Evolutionary conservation across 495 filamentous ascomycete genomes (phyloP), one percentile per base, ranked within the genome.

Genomic region (Trichoderma asperelloides): DNA sequence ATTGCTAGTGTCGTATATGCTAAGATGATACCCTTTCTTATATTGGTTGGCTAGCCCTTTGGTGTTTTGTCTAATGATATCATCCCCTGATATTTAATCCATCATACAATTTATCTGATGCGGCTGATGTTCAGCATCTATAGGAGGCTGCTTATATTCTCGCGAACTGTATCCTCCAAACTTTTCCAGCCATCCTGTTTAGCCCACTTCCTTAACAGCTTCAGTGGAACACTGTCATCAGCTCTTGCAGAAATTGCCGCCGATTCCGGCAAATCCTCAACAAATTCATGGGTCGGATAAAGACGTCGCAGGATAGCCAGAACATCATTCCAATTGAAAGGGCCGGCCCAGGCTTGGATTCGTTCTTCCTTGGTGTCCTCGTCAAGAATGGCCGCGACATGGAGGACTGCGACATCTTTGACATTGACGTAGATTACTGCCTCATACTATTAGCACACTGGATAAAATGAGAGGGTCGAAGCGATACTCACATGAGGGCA

Each of bases 381-480:
- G 40, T 81, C 69, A 2, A 82, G 71, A 23, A 85, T 68, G 3
- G 74, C 82, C 4, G 78, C 74, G 1, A 84, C 71, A 65, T 82
- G 78, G 2, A 86, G 69, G 0, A 72, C 71, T 0, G 82, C 84
- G 5, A 68, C 72, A 65, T 88, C 84, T 40, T 74, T 69, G 3
- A 85, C 80, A 67, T 85, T 73, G 39, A 85, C 74, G 49, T 70
- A 77, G 69, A 78, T 76, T 80, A 60, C 13, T 13, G 28, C 30
- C 18, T 7, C 37, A 25, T 27, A 25, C 11, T 70, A 75, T 74
- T 71, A 37, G 70, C 70, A 3, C 41, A 18, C 41, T 45, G 41
- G 5, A 12, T 45, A 45, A 45, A 45, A 18, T 2, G 1, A 45
- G 18, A 12, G 12, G 41, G 5, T 45, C 12, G 41, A 45, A 45